Percentiles rank a stretch among this genome's conserved stretches.
Conservation (phyloP, 139 green algal genomes). For the Picochlorum sp. region DNA sequence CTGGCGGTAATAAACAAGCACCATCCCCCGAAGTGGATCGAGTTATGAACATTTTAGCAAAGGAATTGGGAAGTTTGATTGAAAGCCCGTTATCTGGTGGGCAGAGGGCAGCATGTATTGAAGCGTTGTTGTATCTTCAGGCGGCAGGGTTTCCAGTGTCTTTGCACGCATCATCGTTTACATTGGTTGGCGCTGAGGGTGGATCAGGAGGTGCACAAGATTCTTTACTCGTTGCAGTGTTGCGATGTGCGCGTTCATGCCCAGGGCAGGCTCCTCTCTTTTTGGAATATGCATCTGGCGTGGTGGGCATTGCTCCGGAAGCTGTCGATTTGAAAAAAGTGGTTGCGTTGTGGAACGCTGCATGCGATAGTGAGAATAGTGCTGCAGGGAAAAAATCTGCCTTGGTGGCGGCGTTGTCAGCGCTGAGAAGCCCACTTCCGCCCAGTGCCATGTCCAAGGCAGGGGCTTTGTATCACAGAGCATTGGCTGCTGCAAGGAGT, state of each 20-base stretch:
- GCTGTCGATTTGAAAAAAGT: slow-evolving; percentile 37
- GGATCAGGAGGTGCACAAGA: slow-evolving; percentile 20
- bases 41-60: slow-evolving; percentile 16
- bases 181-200: slow-evolving; percentile 13
- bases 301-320: slow-evolving; percentile 37
- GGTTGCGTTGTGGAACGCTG: slow-evolving; percentile 32
- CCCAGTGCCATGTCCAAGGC: slow-evolving; percentile 11
- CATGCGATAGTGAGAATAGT: slow-evolving; percentile 14
- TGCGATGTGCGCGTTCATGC: slow-evolving; percentile 38
- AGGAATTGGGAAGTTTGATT: slow-evolving; percentile 17
- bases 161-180: slow-evolving; percentile 6
- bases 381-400: slow-evolving; percentile 21
- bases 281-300: slow-evolving; percentile 45
- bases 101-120: slow-evolving; percentile 34
- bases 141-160: slow-evolving; percentile 21
- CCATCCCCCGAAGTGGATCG: slow-evolving; percentile 13
- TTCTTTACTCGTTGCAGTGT: slow-evolving; percentile 26
- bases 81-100: slow-evolving; percentile 21
- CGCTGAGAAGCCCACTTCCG: slow-evolving; percentile 28
- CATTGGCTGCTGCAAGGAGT: slow-evolving; percentile 16
- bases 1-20: slow-evolving; percentile 10
- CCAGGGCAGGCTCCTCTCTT: slow-evolving; percentile 40
- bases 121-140: slow-evolving; percentile 45
- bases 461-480: slow-evolving; percentile 10
- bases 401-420: slow-evolving; percentile 32